Conservation (phyloP, 805 yeast genomes). For the Kodamaea lidongshanica region DNA sequence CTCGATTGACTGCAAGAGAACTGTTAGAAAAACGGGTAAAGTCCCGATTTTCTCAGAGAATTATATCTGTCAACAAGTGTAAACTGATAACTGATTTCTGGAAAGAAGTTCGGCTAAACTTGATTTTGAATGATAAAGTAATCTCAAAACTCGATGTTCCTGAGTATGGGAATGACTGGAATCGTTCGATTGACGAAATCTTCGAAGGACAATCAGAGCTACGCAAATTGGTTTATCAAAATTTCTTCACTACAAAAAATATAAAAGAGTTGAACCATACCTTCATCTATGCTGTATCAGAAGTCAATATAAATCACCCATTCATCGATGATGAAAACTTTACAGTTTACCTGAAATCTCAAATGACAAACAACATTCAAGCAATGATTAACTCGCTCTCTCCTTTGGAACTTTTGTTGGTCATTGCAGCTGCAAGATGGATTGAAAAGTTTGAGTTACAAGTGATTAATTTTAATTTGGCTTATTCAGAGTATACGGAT, state of each 20-base stretch:
- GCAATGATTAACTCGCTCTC: conserved; percentile 41
- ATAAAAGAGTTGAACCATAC: conserved; percentile 43
- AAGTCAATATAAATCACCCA: conserved; percentile 19
- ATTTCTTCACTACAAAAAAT: conserved; percentile 57
- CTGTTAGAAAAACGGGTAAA: conserved; percentile 85
- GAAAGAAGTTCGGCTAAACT: conserved; percentile 37
- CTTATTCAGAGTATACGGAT: conserved; percentile 65
- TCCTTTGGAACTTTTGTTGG: conserved; percentile 62
- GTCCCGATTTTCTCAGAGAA: conserved; percentile 79
- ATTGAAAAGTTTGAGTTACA: conserved; percentile 51
- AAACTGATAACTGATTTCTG: conserved; percentile 44
- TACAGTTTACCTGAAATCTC: conserved; percentile 16
- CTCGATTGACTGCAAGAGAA: conserved; percentile 72
- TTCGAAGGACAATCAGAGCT: conserved; percentile 12
- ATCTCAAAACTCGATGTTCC: conserved; percentile 13
- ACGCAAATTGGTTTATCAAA: conserved; percentile 18
- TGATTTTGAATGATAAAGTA: conserved; percentile 22
- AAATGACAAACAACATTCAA: conserved; percentile 20
- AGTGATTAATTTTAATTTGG: conserved; percentile 68
- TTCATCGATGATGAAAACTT: conserved; percentile 24
- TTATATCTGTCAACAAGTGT: conserved; percentile 54
- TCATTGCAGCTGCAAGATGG: conserved; percentile 72
- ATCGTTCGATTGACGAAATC: conserved; percentile 27
- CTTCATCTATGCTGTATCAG: conserved; percentile 36
- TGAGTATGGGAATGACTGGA: conserved; percentile 38